phyloP scores from a whole-genome alignment of 2,329 filamentous ascomycete species.

The Drechslerella stenobrocha region DNA sequence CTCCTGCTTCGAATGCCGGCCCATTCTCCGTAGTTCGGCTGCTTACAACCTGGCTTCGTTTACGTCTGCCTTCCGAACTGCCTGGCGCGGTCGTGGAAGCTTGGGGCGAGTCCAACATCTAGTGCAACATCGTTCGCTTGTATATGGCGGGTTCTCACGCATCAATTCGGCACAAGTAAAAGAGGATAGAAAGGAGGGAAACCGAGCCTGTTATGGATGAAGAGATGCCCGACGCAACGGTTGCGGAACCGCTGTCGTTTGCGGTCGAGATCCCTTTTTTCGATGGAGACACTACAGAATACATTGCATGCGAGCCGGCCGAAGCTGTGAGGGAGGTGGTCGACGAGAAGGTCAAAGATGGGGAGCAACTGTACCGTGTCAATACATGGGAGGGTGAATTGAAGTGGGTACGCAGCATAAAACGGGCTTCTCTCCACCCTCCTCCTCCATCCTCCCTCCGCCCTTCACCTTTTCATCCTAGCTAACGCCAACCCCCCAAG shows the following conservation, averaged over 20 bases:
- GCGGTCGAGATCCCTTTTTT: conserved; percentile 30
- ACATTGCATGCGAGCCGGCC: conserved; percentile 8
- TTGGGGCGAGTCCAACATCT: neutral
- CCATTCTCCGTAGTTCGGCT: no score
- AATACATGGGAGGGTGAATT: conserved; percentile 34
- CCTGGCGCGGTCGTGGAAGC: neutral
- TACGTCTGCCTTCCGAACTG: no score
- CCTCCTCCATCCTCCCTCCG: neutral
- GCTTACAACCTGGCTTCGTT: no score
- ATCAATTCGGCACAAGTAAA: no score
- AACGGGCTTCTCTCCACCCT: neutral
- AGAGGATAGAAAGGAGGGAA: no score
- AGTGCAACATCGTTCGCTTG: neutral
- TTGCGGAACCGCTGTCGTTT: neutral
- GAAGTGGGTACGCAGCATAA: conserved; percentile 18
- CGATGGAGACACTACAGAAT: conserved; percentile 19
- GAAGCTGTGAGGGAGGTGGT: conserved; percentile 29
- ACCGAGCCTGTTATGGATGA: conserved; percentile 18
- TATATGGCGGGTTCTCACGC: no score
- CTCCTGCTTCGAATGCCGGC: no score
- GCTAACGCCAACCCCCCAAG: conserved; percentile 12
- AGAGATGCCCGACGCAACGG: conserved; percentile 12
- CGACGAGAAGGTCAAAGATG: conserved; percentile 11
- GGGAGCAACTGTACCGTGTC: conserved; percentile 23
- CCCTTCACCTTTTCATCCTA: neutral